Evolutionary conservation across 1,139 yeast species (phyloP), one percentile per base, ranked within the genome.

Genomic region (Saccharomyces hybrid): DNA sequence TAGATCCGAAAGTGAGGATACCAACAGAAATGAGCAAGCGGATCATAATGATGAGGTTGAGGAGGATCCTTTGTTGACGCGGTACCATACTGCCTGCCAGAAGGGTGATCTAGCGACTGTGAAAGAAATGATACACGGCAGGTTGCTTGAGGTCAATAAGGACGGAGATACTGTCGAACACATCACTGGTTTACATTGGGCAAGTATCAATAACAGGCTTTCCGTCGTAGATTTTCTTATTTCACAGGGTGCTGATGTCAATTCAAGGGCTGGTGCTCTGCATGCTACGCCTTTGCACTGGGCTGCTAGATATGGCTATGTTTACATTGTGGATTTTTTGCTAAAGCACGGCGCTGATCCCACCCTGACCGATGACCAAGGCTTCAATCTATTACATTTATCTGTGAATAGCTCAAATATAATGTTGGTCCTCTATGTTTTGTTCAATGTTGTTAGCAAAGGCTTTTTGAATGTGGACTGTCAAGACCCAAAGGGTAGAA

Each of bases 241-340:
- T n/a, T 79, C 79, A 47, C 75, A 80, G 56, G 91, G 88, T 13
- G 83, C 86, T 3, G 76, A 78, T 27, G 82, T 88, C 1, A 86
- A 90, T 65, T 75, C 78, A 27, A 78, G 75, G 60, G 96, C 96
- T 2, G 97, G 97, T 11, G 61, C 63, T 13, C 71, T 91, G 55
- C 72, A 77, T 55, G 97, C 98, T 0, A 86, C 97, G 0, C 96
- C 99, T 0, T 74, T 95, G 51, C 96, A 91, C 65, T 95, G 99
- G 99, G 98, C 98, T 0, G 86, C 95, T 55, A 78, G 97, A 52
- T 85, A 85, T 62, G 99, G 99, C 0, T 77, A 88, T 54, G 96
- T 89, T 1, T 86, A 89, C 66, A 82, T 90, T 56, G 96, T 83
- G 1, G 91, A 89, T 67, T 82, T 79, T 62, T 75, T 95, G 50